Evolutionary conservation across 2,329 filamentous ascomycete genomes (phyloP).

Genomic region (Xylariaceae sp.): DNA sequence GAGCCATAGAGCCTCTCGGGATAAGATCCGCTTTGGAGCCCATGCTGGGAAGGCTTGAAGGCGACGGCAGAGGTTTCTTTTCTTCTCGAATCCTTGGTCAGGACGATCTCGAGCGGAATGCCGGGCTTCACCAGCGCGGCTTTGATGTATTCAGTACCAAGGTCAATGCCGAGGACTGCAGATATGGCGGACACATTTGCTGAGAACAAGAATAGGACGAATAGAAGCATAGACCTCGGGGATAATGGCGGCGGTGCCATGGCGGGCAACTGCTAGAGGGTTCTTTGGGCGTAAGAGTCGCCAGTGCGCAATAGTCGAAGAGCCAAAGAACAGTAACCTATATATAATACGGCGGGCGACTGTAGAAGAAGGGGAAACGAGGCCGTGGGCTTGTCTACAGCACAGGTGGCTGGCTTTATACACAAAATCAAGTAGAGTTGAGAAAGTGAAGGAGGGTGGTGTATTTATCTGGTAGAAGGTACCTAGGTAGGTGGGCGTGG

Average conservation of each 20-base stretch:
- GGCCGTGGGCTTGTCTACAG: no score
- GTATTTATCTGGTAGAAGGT: no score
- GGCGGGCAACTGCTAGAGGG: slow-evolving; percentile 25
- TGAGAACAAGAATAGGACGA: slow-evolving; percentile 38
- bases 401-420: no score
- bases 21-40: slow-evolving; percentile 59
- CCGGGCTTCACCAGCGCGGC: slow-evolving; percentile 93
- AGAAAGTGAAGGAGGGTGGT: no score
- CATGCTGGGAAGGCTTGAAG: slow-evolving; percentile 78
- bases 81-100: slow-evolving; percentile 94
- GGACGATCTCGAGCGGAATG: slow-evolving; percentile 93
- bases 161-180: slow-evolving; percentile 84
- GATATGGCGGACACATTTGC: slow-evolving; percentile 50
- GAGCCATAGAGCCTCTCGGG: slow-evolving; percentile 90
- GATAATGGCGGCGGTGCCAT: slow-evolving; percentile 35
- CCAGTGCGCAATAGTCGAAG: slow-evolving; percentile 14
- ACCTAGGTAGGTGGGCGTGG: no score
- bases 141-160: slow-evolving; percentile 97
- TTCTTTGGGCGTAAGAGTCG: slow-evolving; percentile 25
- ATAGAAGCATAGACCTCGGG: slow-evolving; percentile 34
- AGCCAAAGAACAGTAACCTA: no score
- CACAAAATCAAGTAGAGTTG: no score
- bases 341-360: no score
- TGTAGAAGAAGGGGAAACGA: no score
- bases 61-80: slow-evolving; percentile 89